Conservation (phyloP, 2,329 filamentous ascomycete genomes). For the Colletotrichum cuscutae region DNA sequence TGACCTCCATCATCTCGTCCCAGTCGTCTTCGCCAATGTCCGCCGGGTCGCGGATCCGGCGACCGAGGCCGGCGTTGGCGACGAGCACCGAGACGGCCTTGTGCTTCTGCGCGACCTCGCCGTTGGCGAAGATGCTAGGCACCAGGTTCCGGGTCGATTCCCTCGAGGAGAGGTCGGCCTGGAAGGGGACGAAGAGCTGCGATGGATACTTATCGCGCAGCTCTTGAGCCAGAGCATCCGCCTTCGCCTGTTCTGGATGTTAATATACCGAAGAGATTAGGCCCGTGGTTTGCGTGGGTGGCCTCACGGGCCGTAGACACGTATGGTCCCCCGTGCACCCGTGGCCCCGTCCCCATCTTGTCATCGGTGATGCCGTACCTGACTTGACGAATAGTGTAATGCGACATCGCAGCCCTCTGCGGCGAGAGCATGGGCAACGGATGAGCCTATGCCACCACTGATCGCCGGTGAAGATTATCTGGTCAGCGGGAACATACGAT, state of each 20-base stretch:
- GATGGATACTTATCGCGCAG: slow-evolving; percentile 38
- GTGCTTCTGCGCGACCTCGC: slow-evolving; percentile 38
- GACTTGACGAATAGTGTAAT: slow-evolving; percentile 47
- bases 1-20: slow-evolving; percentile 49
- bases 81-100: slow-evolving; percentile 44
- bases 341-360: not conserved
- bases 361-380: slow-evolving; percentile 37
- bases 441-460: slow-evolving; percentile 49
- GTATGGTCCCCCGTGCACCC: not conserved
- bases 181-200: slow-evolving; percentile 42
- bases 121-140: slow-evolving; percentile 34
- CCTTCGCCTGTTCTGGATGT: slow-evolving; percentile 40
- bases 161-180: slow-evolving; percentile 43
- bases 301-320: too few relatives aligned
- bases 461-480: not conserved
- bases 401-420: slow-evolving; percentile 48
- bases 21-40: slow-evolving; percentile 48
- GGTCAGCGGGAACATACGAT: not conserved
- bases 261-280: not conserved
- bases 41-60: slow-evolving; percentile 45
- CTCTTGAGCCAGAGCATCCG: slow-evolving; percentile 42
- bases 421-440: slow-evolving; percentile 44
- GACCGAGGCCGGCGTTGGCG: slow-evolving; percentile 46
- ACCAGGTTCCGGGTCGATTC: slow-evolving; percentile 41
- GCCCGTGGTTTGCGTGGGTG: not conserved